Evolutionary conservation across 495 filamentous ascomycete genomes (phyloP).

Genomic region (Coniosporium apollinis): DNA sequence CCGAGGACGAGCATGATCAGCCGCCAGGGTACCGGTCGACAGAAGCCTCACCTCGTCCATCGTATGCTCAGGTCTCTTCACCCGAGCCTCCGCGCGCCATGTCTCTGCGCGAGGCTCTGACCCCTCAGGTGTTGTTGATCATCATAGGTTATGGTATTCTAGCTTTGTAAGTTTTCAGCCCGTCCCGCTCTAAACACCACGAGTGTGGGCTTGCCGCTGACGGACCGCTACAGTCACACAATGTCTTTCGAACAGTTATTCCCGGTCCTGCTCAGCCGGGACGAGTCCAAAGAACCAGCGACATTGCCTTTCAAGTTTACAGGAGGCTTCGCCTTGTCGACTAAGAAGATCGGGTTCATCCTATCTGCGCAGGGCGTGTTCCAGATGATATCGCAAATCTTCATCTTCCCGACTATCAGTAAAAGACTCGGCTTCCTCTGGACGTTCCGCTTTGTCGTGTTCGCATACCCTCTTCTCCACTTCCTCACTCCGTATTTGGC

Average conservation of each 20-base stretch:
- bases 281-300: slow-evolving; percentile 34
- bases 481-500: slow-evolving; percentile 76
- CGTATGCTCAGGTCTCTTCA: neutral
- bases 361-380: slow-evolving; percentile 80
- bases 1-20: slow-evolving; percentile 33
- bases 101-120: slow-evolving; percentile 39
- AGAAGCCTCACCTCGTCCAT: slow-evolving; percentile 28
- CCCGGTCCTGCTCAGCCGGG: slow-evolving; percentile 78
- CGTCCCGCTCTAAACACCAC: slow-evolving; percentile 2
- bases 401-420: slow-evolving; percentile 64
- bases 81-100: neutral
- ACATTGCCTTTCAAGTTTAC: slow-evolving; percentile 73
- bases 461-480: slow-evolving; percentile 80
- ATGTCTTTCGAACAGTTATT: slow-evolving; percentile 91
- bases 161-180: slow-evolving; percentile 61
- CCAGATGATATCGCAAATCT: slow-evolving; percentile 66
- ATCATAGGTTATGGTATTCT: slow-evolving; percentile 85
- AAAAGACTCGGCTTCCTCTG: slow-evolving; percentile 54
- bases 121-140: slow-evolving; percentile 59
- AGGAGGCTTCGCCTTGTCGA: slow-evolving; percentile 67
- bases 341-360: slow-evolving; percentile 71
- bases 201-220: too few species aligned
- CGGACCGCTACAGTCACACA: slow-evolving; percentile 46
- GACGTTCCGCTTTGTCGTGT: slow-evolving; percentile 62
- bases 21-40: slow-evolving; percentile 49